Conservation (phyloP, 2,329 filamentous ascomycete species). For the Scleromitrula shiraiana region DNA sequence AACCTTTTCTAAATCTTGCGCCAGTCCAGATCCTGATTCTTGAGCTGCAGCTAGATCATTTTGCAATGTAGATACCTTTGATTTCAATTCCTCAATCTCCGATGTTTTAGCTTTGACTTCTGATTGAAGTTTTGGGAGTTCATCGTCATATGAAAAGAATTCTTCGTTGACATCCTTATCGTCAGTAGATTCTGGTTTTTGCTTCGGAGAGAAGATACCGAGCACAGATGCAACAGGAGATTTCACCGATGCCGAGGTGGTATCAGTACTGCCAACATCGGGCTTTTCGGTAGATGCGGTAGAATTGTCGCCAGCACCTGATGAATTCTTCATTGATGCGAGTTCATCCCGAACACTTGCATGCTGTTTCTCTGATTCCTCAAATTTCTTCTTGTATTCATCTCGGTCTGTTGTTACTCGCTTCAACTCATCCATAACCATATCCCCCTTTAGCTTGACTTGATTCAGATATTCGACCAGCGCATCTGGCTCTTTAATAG, state of each 20-base stretch:
- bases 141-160: conserved; percentile 87
- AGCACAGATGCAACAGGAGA: conserved; percentile 42
- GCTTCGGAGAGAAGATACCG: conserved; percentile 42
- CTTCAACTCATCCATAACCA: conserved; percentile 92
- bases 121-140: conserved; percentile 72
- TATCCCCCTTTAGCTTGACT: conserved; percentile 75
- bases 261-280: conserved; percentile 22
- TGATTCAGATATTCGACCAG: conserved; percentile 87
- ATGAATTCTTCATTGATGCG: conserved; percentile 40
- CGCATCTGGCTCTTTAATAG: conserved; percentile 76
- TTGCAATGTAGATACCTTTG: conserved; percentile 60
- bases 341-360: conserved; percentile 58
- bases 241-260: conserved; percentile 33
- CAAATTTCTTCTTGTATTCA: conserved; percentile 65
- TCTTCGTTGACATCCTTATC: conserved; percentile 48
- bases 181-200: conserved; percentile 33
- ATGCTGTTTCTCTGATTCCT: conserved; percentile 58
- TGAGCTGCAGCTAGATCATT: conserved; percentile 63
- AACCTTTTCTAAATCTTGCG: conserved; percentile 35
- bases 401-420: conserved; percentile 77
- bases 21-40: conserved; percentile 61
- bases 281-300: conserved; percentile 16
- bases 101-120: conserved; percentile 63
- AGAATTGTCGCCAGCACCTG: conserved; percentile 30
- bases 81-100: conserved; percentile 62